These are phyloP conservation scores for Fagopyrum tataricum DNA, from an alignment of 148 eudicot species.

Conservation along the genomic window DNA sequence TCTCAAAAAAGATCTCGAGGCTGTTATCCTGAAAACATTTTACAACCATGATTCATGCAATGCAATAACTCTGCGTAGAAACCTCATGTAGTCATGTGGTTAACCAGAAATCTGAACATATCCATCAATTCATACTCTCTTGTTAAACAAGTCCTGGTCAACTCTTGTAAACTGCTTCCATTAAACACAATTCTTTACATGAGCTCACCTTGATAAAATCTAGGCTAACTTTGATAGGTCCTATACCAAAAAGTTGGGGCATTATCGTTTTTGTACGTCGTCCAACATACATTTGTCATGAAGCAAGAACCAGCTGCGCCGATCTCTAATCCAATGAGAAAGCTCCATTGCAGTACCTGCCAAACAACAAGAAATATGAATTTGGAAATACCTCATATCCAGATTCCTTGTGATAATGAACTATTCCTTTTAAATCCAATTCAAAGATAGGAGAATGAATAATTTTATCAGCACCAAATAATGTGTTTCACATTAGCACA, in stretches of 20 bases:
- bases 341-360: conserved; percentile 67
- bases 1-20: too few relatives aligned
- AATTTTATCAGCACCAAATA: too few relatives aligned
- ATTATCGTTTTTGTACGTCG: not conserved
- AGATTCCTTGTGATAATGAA: not conserved
- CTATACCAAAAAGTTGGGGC: not conserved
- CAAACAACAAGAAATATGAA: not conserved
- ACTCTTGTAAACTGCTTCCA: not conserved
- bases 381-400: not conserved
- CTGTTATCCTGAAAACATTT: too few relatives aligned
- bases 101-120: not conserved
- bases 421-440: too few relatives aligned
- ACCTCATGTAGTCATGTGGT: too few relatives aligned
- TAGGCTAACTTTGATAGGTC: not conserved
- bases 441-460: too few relatives aligned
- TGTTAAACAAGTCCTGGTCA: not conserved
- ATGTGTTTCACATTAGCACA: too few relatives aligned
- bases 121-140: not conserved
- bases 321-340: conserved; percentile 48
- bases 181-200: not conserved
- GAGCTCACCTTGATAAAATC: not conserved
- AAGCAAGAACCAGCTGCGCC: not conserved
- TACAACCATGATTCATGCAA: not conserved
- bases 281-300: not conserved
- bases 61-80: not conserved